These are phyloP conservation scores for Sordariomycetes sp. DNA, from an alignment of 2,329 filamentous ascomycete species.

Conservation along the genomic window DNA sequence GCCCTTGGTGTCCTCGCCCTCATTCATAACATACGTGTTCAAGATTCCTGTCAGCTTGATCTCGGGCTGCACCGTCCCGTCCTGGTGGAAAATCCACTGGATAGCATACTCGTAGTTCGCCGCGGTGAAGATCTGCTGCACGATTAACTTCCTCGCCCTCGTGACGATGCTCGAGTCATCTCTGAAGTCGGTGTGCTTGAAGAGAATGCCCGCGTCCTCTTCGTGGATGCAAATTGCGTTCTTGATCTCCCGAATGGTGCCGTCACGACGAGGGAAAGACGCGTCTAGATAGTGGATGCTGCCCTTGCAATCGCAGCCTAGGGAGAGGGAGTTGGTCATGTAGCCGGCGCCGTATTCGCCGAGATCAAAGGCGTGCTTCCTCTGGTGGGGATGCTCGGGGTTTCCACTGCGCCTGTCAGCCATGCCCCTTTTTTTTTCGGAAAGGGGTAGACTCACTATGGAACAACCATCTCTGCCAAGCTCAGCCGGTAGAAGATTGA, in stretches of 20 bases:
- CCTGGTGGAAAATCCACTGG: constrained; percentile 42
- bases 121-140: constrained; percentile 89
- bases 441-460: constrained; percentile 45
- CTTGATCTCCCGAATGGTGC: constrained; percentile 72
- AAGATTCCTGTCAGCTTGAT: constrained; percentile 88
- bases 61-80: constrained; percentile 85
- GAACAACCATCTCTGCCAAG: constrained; percentile 88
- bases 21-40: constrained; percentile 79
- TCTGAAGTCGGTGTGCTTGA: constrained; percentile 91
- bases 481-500: constrained; percentile 85
- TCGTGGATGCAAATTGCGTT: constrained; percentile 95
- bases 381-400: constrained; percentile 69
- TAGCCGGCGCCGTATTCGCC: constrained; percentile 77
- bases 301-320: constrained; percentile 83
- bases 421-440: background rate
- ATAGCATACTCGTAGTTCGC: constrained; percentile 86
- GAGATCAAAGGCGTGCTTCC: constrained; percentile 74
- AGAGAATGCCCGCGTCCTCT: constrained; percentile 83
- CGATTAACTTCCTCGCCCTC: constrained; percentile 72
- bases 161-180: constrained; percentile 84
- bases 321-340: constrained; percentile 69
- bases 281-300: constrained; percentile 89
- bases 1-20: constrained; percentile 70
- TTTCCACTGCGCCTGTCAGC: constrained; percentile 41
- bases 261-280: constrained; percentile 69